These are phyloP conservation scores for Leccinum barrowsii DNA, from an alignment of 768 basidiomycete genomes.

Conservation along the genomic window DNA sequence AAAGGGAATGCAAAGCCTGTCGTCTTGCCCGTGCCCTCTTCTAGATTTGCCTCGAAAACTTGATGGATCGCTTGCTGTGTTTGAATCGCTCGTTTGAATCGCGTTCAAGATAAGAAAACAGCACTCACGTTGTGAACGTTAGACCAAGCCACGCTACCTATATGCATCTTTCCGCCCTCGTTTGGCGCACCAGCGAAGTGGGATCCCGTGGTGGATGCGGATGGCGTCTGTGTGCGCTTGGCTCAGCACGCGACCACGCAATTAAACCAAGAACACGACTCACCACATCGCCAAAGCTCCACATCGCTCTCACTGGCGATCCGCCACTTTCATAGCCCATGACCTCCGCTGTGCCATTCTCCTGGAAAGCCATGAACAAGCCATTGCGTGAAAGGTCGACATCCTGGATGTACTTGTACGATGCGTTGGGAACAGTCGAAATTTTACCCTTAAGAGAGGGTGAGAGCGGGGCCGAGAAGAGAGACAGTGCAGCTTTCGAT, in stretches of 20 bases:
- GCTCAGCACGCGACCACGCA: background rate
- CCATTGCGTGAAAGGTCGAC: conserved; percentile 56
- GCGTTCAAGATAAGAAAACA: background rate
- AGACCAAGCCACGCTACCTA: conserved; percentile 70
- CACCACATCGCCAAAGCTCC: conserved; percentile 58
- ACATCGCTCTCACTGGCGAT: conserved; percentile 42
- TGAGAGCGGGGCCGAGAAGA: conserved; percentile 41
- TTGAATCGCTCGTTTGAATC: conserved; percentile 1
- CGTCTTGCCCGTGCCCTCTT: conserved; percentile 43
- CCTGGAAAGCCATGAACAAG: conserved; percentile 54
- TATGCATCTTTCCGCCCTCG: conserved; percentile 46
- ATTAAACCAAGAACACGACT: conserved; percentile 6
- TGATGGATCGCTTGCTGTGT: conserved; percentile 52
- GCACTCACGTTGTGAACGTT: conserved; percentile 48
- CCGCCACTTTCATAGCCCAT: conserved; percentile 41
- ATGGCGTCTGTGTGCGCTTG: conserved; percentile 34
- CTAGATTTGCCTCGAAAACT: conserved; percentile 47
- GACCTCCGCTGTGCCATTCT: conserved; percentile 55
- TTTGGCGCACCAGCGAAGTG: conserved; percentile 58
- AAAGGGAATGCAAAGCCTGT: conserved; percentile 61
- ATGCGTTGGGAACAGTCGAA: conserved; percentile 36
- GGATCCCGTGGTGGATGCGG: conserved; percentile 42
- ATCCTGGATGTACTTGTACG: conserved; percentile 56
- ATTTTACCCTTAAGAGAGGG: conserved; percentile 51
- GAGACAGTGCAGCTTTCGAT: conserved; percentile 10